phyloP scores from a whole-genome alignment of 2,329 filamentous ascomycete genomes.

The Alternaria sp. region DNA sequence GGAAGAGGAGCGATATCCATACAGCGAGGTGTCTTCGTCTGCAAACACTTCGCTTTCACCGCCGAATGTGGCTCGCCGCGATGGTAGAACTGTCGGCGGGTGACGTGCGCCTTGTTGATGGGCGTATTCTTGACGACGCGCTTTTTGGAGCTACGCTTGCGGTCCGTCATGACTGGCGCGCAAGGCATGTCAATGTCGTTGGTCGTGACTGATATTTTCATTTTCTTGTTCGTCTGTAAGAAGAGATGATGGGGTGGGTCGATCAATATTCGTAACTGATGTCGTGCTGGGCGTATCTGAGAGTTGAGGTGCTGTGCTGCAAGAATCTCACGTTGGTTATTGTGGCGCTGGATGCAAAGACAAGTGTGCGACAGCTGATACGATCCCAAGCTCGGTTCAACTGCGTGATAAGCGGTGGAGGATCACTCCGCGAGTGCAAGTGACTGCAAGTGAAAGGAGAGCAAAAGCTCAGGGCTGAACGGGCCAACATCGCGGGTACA shows the following conservation, averaged over 20 bases:
- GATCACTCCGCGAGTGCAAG: background rate
- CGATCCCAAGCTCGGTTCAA: too few relatives aligned
- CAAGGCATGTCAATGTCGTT: background rate
- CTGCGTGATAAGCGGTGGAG: background rate
- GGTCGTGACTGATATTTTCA: accelerated
- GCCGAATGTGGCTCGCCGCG: background rate
- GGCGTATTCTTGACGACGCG: background rate
- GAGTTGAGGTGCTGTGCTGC: background rate
- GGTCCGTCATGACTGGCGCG: background rate
- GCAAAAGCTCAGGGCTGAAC: background rate
- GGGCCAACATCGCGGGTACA: background rate
- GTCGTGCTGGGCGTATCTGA: background rate
- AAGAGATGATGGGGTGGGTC: accelerated
- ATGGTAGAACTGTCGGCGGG: accelerated
- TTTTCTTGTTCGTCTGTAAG: background rate
- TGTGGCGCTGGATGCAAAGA: too few relatives aligned
- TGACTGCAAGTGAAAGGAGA: background rate
- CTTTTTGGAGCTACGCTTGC: background rate
- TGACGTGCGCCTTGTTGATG: background rate
- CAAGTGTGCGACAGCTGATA: too few relatives aligned
- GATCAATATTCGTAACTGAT: background rate
- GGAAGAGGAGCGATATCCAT: background rate
- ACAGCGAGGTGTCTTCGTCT: background rate
- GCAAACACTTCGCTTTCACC: background rate
- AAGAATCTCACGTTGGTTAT: background rate